Percentiles rank a stretch among this genome's conserved stretches.
These are phyloP conservation scores for Hemisphaericaspora xylofermentans DNA, from an alignment of 1,139 yeast species.

Conservation along the genomic window DNA sequence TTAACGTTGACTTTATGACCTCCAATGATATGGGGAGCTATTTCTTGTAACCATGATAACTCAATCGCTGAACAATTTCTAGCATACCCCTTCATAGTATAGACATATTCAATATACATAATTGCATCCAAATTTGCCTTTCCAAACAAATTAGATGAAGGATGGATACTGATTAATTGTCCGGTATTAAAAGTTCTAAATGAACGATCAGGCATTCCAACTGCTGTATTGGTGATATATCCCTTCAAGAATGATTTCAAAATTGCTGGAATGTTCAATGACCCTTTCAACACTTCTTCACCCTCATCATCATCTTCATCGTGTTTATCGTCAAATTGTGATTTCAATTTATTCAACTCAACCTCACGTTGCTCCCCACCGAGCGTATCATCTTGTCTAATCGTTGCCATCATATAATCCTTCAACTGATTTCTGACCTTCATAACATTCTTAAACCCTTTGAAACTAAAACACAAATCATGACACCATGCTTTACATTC, in stretches of 20 bases:
- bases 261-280: constrained; percentile 57
- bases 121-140: constrained; percentile 75
- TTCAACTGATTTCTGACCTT: constrained; percentile 75
- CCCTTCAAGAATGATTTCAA: constrained; percentile 82
- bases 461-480: constrained; percentile 68
- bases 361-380: constrained; percentile 27
- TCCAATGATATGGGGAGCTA: constrained; percentile 69
- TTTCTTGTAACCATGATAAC: constrained; percentile 81
- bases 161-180: constrained; percentile 83
- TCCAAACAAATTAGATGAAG: constrained; percentile 87
- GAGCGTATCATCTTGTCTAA: constrained; percentile 38
- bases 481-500: constrained; percentile 81
- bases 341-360: constrained; percentile 25
- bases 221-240: constrained; percentile 80
- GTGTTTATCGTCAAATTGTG: constrained; percentile 26
- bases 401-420: constrained; percentile 60
- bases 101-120: constrained; percentile 93
- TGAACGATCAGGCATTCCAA: constrained; percentile 93
- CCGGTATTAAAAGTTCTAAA: constrained; percentile 83
- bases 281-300: constrained; percentile 12
- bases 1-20: constrained; percentile 29
- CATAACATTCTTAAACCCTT: constrained; percentile 77
- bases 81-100: constrained; percentile 90
- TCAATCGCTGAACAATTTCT: constrained; percentile 84
- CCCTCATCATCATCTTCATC: constrained; percentile 26